Percentiles rank a stretch among this genome's conserved stretches.
phyloP scores from a whole-genome alignment of 108 stramenopile species.

The Pseudonitzschia multiseries region DNA sequence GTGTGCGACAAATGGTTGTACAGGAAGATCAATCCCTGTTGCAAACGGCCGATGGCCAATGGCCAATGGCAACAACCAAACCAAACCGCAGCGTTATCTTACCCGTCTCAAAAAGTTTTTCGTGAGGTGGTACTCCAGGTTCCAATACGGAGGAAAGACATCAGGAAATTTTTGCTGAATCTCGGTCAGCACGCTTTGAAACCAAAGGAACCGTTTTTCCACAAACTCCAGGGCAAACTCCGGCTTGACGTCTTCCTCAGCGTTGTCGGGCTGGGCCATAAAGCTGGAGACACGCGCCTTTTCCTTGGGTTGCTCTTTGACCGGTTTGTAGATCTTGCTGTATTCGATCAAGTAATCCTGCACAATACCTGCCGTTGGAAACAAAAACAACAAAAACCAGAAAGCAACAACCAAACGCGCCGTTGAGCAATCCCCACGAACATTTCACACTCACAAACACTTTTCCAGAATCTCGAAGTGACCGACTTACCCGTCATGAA shows the following conservation, averaged over 20 bases:
- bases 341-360: conserved; percentile 87
- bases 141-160: conserved; percentile 95
- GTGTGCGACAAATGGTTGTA: too few relatives aligned
- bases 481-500: conserved; percentile 54
- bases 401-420: too few relatives aligned
- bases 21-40: too few relatives aligned
- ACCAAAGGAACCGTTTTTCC: conserved; percentile 95
- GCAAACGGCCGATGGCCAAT: too few relatives aligned
- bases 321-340: conserved; percentile 62
- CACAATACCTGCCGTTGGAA: conserved; percentile 51
- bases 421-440: too few relatives aligned
- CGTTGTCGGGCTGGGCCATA: conserved; percentile 40
- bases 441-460: too few relatives aligned
- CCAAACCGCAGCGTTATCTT: conserved; percentile 17
- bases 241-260: conserved; percentile 35
- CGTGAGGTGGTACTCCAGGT: conserved; percentile 79
- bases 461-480: neutral
- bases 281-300: conserved; percentile 58
- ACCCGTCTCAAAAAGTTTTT: conserved; percentile 64
- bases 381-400: too few relatives aligned
- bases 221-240: conserved; percentile 74
- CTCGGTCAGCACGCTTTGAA: conserved; percentile 69
- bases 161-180: conserved; percentile 77
- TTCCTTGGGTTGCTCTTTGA: conserved; percentile 25
- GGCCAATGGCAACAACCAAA: too few relatives aligned